Evolutionary conservation across 2,329 filamentous ascomycete genomes (phyloP).

Genomic region (Scortechinia acanthostroma): DNA sequence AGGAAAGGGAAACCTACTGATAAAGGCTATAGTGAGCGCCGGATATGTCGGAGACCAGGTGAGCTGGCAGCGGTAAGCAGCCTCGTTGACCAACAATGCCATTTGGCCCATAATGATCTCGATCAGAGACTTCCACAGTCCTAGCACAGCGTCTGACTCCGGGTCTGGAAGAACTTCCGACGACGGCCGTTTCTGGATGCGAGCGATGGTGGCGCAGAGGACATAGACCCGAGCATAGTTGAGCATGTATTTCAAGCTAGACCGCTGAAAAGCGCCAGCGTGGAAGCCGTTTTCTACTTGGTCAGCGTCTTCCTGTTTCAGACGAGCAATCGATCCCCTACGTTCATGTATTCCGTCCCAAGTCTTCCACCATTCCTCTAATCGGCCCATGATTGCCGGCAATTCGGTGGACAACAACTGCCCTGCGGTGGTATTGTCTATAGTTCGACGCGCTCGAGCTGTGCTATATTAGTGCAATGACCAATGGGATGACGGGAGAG

Average conservation of each 20-base stretch:
- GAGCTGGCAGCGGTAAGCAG: slow-evolving; percentile 19
- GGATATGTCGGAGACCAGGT: slow-evolving; percentile 22
- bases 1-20: slow-evolving; percentile 16
- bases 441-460: background rate
- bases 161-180: too few species aligned
- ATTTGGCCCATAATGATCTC: slow-evolving; percentile 20
- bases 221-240: slow-evolving; percentile 20
- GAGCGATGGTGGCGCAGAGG: slow-evolving; percentile 9
- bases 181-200: background rate
- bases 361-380: slow-evolving; percentile 20
- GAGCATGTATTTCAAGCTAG: slow-evolving; percentile 20
- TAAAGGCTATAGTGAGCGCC: slow-evolving; percentile 20
- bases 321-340: slow-evolving; percentile 10
- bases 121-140: slow-evolving; percentile 6
- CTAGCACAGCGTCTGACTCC: background rate
- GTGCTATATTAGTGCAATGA: background rate
- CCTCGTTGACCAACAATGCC: slow-evolving; percentile 17
- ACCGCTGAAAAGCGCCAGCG: slow-evolving; percentile 21
- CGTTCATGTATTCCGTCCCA: slow-evolving; percentile 22
- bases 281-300: slow-evolving; percentile 25
- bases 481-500: too few species aligned
- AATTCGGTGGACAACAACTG: slow-evolving; percentile 5
- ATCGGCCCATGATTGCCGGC: slow-evolving; percentile 17
- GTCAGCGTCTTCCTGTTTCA: slow-evolving; percentile 8
- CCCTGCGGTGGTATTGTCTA: background rate